Conservation (phyloP, 2,329 filamentous ascomycete genomes). For the Albophoma yamanashiensis region DNA sequence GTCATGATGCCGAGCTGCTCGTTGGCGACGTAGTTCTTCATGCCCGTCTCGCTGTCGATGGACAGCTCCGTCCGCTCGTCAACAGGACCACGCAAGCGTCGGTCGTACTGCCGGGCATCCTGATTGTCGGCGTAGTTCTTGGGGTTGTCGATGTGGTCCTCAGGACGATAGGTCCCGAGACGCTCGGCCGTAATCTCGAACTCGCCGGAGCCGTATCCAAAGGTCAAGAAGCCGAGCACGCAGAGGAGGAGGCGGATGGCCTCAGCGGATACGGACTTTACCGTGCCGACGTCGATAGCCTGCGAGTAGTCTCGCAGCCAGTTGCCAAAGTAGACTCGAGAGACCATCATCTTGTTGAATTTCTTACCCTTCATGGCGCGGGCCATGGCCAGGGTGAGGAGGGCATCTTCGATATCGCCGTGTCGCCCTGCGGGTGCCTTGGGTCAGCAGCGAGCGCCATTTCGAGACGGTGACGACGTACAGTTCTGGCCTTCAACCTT, state of each 20-base stretch:
- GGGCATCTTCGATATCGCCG: constrained; percentile 86
- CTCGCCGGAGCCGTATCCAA: constrained; percentile 74
- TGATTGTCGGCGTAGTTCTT: constrained; percentile 82
- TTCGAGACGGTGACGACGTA: constrained; percentile 22
- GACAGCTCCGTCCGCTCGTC: constrained; percentile 69
- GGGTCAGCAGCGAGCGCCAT: not conserved
- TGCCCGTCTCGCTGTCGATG: constrained; percentile 62
- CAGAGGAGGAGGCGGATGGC: constrained; percentile 84
- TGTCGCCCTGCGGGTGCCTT: constrained; percentile 50
- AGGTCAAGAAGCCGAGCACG: constrained; percentile 81
- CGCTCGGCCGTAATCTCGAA: constrained; percentile 77
- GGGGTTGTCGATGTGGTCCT: constrained; percentile 67
- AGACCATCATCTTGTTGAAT: constrained; percentile 79
- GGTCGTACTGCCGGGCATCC: constrained; percentile 76
- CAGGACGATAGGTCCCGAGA: constrained; percentile 73
- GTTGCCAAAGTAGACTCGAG: constrained; percentile 91
- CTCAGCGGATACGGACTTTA: constrained; percentile 83
- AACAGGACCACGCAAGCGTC: constrained; percentile 68
- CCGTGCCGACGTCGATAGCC: constrained; percentile 83
- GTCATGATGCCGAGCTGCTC: constrained; percentile 71
- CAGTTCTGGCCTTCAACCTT: constrained; percentile 78
- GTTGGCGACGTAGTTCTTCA: constrained; percentile 94
- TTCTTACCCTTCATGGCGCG: constrained; percentile 54
- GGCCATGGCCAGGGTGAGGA: constrained; percentile 58
- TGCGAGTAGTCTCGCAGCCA: constrained; percentile 92